Conservation (phyloP, 305 asterid genomes). For the Solanum aculeatissimum region DNA sequence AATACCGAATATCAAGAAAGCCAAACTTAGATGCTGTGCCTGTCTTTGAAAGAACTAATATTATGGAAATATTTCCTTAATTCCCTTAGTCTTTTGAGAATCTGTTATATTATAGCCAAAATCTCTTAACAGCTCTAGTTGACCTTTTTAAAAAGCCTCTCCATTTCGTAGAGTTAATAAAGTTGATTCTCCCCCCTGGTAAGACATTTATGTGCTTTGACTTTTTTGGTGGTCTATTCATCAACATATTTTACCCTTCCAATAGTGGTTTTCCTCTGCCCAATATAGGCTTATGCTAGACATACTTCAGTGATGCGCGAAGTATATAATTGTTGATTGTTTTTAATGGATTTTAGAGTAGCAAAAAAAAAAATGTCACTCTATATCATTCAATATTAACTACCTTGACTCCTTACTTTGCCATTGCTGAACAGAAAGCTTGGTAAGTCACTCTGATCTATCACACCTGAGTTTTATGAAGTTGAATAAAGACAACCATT, state of each 20-base stretch:
- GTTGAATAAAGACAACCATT: background rate
- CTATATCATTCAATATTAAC: background rate
- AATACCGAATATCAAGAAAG: background rate
- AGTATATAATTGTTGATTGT: background rate
- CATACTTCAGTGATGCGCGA: background rate
- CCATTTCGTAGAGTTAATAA: background rate
- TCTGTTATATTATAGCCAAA: background rate
- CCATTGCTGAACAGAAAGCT: background rate
- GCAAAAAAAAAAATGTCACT: background rate
- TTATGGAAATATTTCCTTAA: background rate
- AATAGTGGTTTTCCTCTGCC: background rate
- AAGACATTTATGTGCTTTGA: background rate
- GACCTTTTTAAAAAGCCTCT: background rate
- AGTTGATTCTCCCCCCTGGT: background rate
- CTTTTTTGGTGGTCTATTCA: background rate
- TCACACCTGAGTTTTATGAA: background rate
- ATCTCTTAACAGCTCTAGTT: background rate
- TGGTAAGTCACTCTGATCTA: background rate
- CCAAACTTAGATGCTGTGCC: background rate
- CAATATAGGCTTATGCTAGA: background rate
- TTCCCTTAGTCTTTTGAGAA: background rate
- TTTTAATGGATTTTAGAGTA: background rate
- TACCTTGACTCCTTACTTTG: background rate
- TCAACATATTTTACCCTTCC: background rate
- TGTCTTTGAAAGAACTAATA: background rate